Conservation (phyloP, 805 yeast species). For the Nakazawaea peltata region DNA sequence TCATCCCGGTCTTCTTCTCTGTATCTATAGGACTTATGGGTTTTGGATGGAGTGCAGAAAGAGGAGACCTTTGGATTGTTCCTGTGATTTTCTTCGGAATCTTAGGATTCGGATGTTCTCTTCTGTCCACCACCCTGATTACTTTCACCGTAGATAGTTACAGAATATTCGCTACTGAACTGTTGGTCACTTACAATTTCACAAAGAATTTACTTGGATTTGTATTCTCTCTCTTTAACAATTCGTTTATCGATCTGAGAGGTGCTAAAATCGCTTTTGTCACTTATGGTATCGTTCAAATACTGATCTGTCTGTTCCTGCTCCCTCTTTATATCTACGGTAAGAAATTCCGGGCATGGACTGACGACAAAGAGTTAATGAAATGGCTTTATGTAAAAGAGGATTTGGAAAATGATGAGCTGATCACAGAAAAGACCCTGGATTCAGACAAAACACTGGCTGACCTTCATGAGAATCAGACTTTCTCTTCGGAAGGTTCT, state of each 20-base stretch:
- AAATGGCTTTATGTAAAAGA: constrained; percentile 23
- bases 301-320: constrained; percentile 37
- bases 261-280: constrained; percentile 42
- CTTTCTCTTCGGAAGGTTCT: too few species aligned
- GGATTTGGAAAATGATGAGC: neutral
- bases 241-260: constrained; percentile 28
- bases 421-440: too few species aligned
- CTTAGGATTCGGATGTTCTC: constrained; percentile 50
- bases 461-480: too few species aligned
- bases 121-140: constrained; percentile 55
- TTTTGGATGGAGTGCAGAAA: constrained; percentile 51
- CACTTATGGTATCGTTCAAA: constrained; percentile 44
- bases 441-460: too few species aligned
- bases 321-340: constrained; percentile 50
- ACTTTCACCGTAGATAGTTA: constrained; percentile 53
- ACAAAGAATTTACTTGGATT: constrained; percentile 49
- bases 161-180: constrained; percentile 48
- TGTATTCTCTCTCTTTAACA: constrained; percentile 48
- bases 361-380: constrained; percentile 38
- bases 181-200: constrained; percentile 48
- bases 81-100: constrained; percentile 51
- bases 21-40: constrained; percentile 48
- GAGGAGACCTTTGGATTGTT: constrained; percentile 43
- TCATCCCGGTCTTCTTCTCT: constrained; percentile 37
- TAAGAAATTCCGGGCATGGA: constrained; percentile 40